phyloP scores from a whole-genome alignment of 495 filamentous ascomycete species.

The Neurospora hispaniola region DNA sequence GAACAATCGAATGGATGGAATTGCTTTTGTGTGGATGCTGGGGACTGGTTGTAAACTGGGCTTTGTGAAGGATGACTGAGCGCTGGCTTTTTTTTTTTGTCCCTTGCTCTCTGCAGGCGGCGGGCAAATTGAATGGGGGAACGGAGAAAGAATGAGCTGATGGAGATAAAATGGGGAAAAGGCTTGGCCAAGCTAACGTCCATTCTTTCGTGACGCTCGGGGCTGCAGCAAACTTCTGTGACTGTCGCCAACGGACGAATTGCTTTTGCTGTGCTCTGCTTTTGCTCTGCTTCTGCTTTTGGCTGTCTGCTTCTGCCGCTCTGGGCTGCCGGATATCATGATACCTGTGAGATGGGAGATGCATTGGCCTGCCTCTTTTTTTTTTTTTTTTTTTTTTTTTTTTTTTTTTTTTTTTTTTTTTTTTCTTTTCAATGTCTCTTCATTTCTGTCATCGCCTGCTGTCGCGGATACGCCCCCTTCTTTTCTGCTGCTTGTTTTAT shows the following conservation, averaged over 20 bases:
- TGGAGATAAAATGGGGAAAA: neutral
- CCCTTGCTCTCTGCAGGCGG: neutral
- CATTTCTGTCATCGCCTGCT: neutral
- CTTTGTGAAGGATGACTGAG: neutral
- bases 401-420: neutral
- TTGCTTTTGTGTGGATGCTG: neutral
- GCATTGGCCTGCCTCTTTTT: neutral
- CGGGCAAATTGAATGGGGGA: neutral
- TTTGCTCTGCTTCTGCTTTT: neutral
- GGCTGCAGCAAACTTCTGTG: neutral
- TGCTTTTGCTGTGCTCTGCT: neutral
- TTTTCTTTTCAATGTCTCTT: neutral
- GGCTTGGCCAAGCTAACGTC: neutral
- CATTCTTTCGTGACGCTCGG: neutral
- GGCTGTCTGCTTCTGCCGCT: neutral
- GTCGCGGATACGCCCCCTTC: neutral
- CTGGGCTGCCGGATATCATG: neutral
- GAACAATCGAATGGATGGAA: neutral
- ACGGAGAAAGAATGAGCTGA: neutral
- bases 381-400: neutral
- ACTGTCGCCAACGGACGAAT: neutral
- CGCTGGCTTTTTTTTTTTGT: neutral
- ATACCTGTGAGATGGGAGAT: neutral
- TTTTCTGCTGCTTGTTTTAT: neutral
- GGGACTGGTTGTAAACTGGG: neutral